These are phyloP conservation scores for Trichomonascaceae sp. DNA, from an alignment of 1,139 yeast genomes.

Conservation along the genomic window DNA sequence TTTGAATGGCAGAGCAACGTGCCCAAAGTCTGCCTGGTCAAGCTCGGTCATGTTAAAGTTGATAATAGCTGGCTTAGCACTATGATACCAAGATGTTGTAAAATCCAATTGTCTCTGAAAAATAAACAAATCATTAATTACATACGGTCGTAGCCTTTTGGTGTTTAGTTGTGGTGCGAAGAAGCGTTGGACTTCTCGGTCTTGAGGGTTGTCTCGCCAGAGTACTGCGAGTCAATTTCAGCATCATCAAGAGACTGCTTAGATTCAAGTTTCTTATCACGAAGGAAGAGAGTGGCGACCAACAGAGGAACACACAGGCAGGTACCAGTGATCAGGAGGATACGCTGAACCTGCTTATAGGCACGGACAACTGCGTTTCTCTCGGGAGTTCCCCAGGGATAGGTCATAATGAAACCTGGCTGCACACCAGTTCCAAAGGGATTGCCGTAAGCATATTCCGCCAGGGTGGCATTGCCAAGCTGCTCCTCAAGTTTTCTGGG, in stretches of 20 bases:
- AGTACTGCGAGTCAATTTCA: slow-evolving; percentile 20
- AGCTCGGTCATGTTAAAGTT: too few relatives aligned
- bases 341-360: slow-evolving; percentile 46
- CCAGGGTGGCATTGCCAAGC: slow-evolving; percentile 24
- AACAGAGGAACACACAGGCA: slow-evolving; percentile 43
- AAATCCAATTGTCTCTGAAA: too few relatives aligned
- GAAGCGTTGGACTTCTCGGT: too few relatives aligned
- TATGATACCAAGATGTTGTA: too few relatives aligned
- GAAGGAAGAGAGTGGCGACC: slow-evolving; percentile 35
- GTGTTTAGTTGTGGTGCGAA: too few relatives aligned
- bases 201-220: too few relatives aligned
- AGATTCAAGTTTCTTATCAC: slow-evolving; percentile 37
- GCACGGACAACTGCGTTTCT: slow-evolving; percentile 44
- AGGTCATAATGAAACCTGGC: slow-evolving; percentile 32
- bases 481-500: slow-evolving; percentile 22
- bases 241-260: slow-evolving; percentile 28
- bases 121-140: too few relatives aligned
- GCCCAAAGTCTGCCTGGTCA: too few relatives aligned
- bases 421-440: too few relatives aligned
- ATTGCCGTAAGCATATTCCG: slow-evolving; percentile 36
- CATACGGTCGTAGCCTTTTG: too few relatives aligned
- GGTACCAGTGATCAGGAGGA: slow-evolving; percentile 45
- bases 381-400: slow-evolving; percentile 50
- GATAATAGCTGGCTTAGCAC: too few relatives aligned
- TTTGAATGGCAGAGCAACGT: not conserved